Evolutionary conservation across 2,329 filamentous ascomycete species (phyloP), one percentile per base, ranked within the genome.

Genomic region (Arthrobotrys megalospora): DNA sequence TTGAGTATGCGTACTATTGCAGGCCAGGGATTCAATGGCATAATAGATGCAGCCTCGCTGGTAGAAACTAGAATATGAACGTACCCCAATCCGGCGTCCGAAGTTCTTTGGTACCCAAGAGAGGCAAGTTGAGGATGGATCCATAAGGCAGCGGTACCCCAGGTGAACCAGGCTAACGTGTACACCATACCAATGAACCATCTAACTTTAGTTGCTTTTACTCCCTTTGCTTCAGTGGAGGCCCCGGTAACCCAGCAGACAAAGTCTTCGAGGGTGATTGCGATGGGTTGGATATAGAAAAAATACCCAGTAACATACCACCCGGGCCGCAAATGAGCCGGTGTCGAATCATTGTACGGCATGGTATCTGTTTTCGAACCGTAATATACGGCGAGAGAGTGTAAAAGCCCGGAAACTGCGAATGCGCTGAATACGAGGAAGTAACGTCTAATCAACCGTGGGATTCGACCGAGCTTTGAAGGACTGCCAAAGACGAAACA

Each of bases 221-320:
- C 65, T 21, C 14, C n/a, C 34, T 21, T 69, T 6, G 36, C 24
- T 21, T 69, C 65, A 0, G 65, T 58, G 8, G 65, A 69, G 8
- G 32, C 12, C 38, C 65, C 65, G 11, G 45, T 41, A n/a, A 28
- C 53, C 65, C 65, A 69, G 38, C 50, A 69, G 50, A 60, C 34
- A 11, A 58, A 60, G 24, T 69, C 65, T 8, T 69, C 65, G 28
- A 47, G 38, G 38, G 52, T 60, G 10, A 69, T 69, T 6, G 53
- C 52, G 38, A 60, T 14, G 38, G 65, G 50, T 36, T 69, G 65
- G 36, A 60, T 50, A 28, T 58, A 58, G 21, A 69, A 69, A 19
- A 69, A 69, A 36, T 69, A 69, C 7, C 50, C 65, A 3, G 65
- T 69, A 28, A 32, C 52, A 36, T 69, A 69, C 65, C 65, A 69